A percentile compares a stretch with the other conserved stretches of the same genome.
phyloP scores from a whole-genome alignment of 1,284 basidiomycete genomes.

The Limonomyces culmigenus region DNA sequence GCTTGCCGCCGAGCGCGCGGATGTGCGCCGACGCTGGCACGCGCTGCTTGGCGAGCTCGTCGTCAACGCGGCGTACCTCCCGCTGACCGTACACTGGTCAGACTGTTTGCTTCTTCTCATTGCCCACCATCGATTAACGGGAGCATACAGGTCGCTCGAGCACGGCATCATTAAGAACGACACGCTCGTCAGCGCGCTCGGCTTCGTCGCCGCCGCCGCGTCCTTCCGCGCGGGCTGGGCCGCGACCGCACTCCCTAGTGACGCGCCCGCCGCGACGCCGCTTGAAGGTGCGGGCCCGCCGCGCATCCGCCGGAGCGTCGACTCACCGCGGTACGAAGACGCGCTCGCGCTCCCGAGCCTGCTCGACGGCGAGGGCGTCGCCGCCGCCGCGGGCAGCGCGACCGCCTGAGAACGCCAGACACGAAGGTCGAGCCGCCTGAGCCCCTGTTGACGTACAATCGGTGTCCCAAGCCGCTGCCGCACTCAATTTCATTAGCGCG shows the following conservation, averaged over 20 bases:
- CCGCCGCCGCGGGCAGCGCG: too few species aligned
- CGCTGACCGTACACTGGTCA: conserved; percentile 72
- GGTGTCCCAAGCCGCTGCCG: too few species aligned
- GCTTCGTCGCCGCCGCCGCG: conserved; percentile 41
- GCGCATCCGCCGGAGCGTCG: conserved; percentile 6
- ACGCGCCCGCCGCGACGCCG: conserved; percentile 11
- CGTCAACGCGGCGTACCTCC: conserved; percentile 62
- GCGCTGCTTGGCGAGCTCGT: conserved; percentile 60
- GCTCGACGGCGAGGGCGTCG: too few species aligned
- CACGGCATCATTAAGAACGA: conserved; percentile 48
- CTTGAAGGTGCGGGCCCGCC: conserved; percentile 9
- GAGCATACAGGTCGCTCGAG: conserved; percentile 41
- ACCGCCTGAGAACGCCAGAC: too few species aligned
- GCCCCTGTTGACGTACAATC: too few species aligned
- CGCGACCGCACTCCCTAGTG: conserved; percentile 36
- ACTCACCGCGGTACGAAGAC: neutral
- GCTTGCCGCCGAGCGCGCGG: conserved; percentile 32
- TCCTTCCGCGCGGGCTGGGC: conserved; percentile 63
- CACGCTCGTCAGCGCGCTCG: conserved; percentile 29
- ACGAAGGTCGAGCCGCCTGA: too few species aligned
- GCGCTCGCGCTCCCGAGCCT: neutral
- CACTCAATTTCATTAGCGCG: too few species aligned
- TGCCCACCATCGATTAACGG: conserved; percentile 1
- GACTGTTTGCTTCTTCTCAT: conserved; percentile 10
- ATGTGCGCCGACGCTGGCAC: conserved; percentile 43